A percentile compares a stretch with the other conserved stretches of the same genome.
These are phyloP conservation scores for Suillus spraguei DNA, from an alignment of 768 basidiomycete genomes.

Conservation along the genomic window DNA sequence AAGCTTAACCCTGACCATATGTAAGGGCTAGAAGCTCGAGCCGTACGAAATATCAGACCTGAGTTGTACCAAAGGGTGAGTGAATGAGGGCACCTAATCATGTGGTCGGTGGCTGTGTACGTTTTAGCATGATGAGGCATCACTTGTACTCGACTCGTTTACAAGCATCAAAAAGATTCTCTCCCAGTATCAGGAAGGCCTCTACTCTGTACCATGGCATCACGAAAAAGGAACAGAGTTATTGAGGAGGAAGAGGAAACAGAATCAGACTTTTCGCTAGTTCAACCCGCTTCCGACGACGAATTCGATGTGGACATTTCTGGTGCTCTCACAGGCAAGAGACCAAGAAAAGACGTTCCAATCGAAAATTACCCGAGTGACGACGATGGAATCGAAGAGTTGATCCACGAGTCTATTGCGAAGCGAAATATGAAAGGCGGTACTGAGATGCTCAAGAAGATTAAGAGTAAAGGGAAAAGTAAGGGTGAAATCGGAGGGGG, in stretches of 20 bases:
- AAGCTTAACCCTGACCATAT: constrained; percentile 2
- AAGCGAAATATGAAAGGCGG: constrained; percentile 78
- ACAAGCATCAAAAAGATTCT: background rate
- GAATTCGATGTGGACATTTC: constrained; percentile 75
- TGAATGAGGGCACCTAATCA: background rate
- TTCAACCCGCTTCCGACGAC: constrained; percentile 30
- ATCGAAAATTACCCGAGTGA: constrained; percentile 17
- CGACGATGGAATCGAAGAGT: constrained; percentile 61
- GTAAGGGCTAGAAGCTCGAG: background rate
- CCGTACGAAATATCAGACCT: background rate
- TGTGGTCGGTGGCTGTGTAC: constrained; percentile 3
- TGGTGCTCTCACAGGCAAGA: constrained; percentile 55
- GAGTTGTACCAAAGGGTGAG: background rate
- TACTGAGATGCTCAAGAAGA: constrained; percentile 73
- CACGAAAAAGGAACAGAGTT: constrained; percentile 34
- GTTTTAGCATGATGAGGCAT: background rate
- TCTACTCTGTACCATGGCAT: constrained; percentile 20
- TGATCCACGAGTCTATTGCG: constrained; percentile 69
- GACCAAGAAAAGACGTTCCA: constrained; percentile 20
- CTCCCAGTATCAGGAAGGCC: no score
- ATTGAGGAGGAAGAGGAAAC: constrained; percentile 16
- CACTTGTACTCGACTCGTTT: background rate
- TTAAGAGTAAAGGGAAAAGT: constrained; percentile 69
- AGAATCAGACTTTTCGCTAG: constrained; percentile 15
- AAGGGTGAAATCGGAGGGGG: constrained; percentile 92